phyloP scores from a whole-genome alignment of 495 filamentous ascomycete species.

The Glonium stellatum region DNA sequence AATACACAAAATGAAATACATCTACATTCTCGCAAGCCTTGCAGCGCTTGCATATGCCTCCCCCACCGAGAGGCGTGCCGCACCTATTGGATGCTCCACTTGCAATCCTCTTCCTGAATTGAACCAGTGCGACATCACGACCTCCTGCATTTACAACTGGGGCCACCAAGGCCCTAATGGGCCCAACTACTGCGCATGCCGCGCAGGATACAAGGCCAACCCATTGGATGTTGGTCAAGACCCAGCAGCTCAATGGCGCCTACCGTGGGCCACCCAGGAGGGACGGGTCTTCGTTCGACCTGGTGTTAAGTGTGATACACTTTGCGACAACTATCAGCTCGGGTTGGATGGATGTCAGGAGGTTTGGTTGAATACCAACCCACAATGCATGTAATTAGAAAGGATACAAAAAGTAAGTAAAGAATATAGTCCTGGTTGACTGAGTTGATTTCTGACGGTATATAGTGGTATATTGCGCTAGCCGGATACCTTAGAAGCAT shows the following conservation, averaged over 20 bases:
- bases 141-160: constrained; percentile 15
- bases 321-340: constrained; percentile 30
- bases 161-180: constrained; percentile 1
- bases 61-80: too few species aligned
- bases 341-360: constrained; percentile 32
- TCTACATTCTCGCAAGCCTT: too few species aligned
- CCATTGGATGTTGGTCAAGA: constrained; percentile 3
- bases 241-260: constrained; percentile 20
- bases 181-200: constrained; percentile 23
- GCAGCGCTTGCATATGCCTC: too few species aligned
- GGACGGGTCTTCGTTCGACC: constrained; percentile 37
- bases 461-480: too few species aligned
- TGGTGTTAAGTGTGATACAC: constrained; percentile 31
- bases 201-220: constrained; percentile 20
- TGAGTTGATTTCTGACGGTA: too few species aligned
- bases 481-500: too few species aligned
- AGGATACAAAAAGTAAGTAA: too few species aligned
- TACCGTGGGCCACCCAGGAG: constrained; percentile 25
- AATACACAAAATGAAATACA: too few species aligned
- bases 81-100: background rate
- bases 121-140: constrained; percentile 21
- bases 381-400: too few species aligned
- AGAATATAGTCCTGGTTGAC: too few species aligned
- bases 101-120: constrained; percentile 16
- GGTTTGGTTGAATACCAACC: constrained; percentile 7